Percentiles rank a stretch among this genome's conserved stretches.
These are phyloP conservation scores for Eimeria acervulina DNA, from an alignment of 169 alveolate genomes.

Conservation along the genomic window DNA sequence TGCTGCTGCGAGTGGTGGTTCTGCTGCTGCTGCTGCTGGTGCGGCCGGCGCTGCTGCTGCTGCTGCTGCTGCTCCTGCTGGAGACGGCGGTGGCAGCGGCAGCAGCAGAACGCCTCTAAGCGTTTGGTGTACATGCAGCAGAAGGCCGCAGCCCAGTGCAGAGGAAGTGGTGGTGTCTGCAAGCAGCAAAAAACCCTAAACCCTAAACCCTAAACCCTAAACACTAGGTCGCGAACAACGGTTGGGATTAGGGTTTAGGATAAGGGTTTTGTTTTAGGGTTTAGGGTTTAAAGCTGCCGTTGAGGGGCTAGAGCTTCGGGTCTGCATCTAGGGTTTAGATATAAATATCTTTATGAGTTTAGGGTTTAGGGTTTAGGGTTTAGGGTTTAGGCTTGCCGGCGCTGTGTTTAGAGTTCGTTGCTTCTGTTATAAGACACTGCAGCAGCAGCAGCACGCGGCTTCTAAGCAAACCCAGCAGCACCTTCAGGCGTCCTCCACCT, in stretches of 20 bases:
- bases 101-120: conserved; percentile 2
- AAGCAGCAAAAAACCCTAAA: not conserved
- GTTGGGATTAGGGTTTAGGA: not conserved
- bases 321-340: no score
- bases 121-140: not conserved
- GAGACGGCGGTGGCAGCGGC: not conserved
- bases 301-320: no score
- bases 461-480: conserved; percentile 11
- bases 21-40: conserved; percentile 5
- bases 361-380: no score
- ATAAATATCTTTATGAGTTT: no score
- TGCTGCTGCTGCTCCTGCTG: conserved; percentile 23
- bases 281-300: not conserved
- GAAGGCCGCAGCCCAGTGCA: not conserved
- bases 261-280: not conserved
- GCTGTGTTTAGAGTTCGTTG: not conserved
- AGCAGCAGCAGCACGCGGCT: conserved; percentile 31
- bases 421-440: conserved; percentile 7
- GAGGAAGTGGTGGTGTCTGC: not conserved
- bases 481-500: not conserved
- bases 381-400: not conserved
- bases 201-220: not conserved
- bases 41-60: conserved; percentile 12
- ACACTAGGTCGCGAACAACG: not conserved
- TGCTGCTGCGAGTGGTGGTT: not conserved